phyloP scores from a whole-genome alignment of 164 flowering plant genomes.

The Sextonia rubra region DNA sequence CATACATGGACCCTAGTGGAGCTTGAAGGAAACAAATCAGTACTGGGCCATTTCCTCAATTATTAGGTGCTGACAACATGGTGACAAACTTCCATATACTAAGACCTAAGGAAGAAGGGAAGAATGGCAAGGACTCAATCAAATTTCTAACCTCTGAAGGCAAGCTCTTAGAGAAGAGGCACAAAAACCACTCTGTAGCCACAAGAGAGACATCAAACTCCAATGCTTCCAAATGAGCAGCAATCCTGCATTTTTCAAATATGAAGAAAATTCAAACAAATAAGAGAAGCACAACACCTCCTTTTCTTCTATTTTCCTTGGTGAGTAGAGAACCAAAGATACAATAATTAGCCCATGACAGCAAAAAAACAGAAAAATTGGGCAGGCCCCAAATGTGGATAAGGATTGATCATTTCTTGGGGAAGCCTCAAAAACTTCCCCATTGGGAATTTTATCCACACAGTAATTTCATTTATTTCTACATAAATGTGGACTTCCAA shows the following conservation, averaged over 20 bases:
- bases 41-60: background rate
- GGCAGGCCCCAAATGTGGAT: background rate
- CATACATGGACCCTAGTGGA: background rate
- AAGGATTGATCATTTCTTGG: too few relatives aligned
- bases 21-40: background rate
- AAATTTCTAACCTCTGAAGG: slow-evolving; percentile 78
- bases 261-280: slow-evolving; percentile 1
- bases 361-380: background rate
- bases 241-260: slow-evolving; percentile 47
- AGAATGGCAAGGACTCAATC: background rate
- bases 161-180: slow-evolving; percentile 94
- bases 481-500: background rate
- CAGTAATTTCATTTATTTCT: background rate
- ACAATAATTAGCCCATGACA: background rate
- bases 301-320: background rate
- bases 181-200: slow-evolving; percentile 94
- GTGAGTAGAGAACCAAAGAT: background rate
- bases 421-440: background rate
- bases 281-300: background rate
- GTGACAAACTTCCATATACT: background rate
- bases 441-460: background rate
- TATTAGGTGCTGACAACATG: background rate
- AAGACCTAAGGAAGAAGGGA: background rate
- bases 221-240: slow-evolving; percentile 76
- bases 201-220: slow-evolving; percentile 97